Percentiles rank a stretch among this genome's conserved stretches.
Conservation (phyloP, 495 filamentous ascomycete species). For the Xylaria castorea region DNA sequence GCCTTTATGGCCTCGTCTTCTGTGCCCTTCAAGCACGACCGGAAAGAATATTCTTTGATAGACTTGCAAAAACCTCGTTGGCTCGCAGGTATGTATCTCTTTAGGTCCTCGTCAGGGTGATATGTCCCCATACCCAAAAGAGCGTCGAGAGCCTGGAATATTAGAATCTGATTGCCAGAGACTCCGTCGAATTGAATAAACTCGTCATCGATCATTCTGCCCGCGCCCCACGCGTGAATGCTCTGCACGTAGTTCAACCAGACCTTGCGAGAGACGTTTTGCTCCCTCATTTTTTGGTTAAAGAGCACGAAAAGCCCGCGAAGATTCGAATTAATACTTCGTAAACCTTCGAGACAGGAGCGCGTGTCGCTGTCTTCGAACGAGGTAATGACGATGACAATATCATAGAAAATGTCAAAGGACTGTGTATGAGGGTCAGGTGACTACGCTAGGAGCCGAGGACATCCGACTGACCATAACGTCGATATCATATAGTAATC, state of each 20-base stretch:
- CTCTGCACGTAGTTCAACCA: slow-evolving; percentile 53
- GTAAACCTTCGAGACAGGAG: background rate
- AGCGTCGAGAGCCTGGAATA: slow-evolving; percentile 53
- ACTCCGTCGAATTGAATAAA: slow-evolving; percentile 53
- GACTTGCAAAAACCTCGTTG: slow-evolving; percentile 44
- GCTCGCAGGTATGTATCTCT: slow-evolving; percentile 39
- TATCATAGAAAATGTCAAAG: slow-evolving; percentile 9
- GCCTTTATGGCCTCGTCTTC: background rate
- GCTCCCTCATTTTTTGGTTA: slow-evolving; percentile 24
- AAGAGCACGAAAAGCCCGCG: background rate
- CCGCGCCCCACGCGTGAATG: slow-evolving; percentile 52
- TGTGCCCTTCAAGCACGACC: slow-evolving; percentile 16
- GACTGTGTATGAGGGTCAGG: background rate
- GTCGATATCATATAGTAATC: background rate
- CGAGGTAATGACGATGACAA: background rate
- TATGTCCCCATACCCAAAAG: slow-evolving; percentile 53
- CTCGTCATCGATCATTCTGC: slow-evolving; percentile 36
- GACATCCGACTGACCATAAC: background rate
- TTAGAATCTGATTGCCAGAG: slow-evolving; percentile 50
- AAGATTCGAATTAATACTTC: background rate
- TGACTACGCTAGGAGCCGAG: background rate
- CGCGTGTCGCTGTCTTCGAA: background rate
- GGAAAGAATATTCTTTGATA: slow-evolving; percentile 31
- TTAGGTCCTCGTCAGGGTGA: slow-evolving; percentile 35
- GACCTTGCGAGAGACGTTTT: slow-evolving; percentile 37